These are phyloP conservation scores for Entoloma clypeatum DNA, from an alignment of 1,284 basidiomycete genomes.

Conservation along the genomic window DNA sequence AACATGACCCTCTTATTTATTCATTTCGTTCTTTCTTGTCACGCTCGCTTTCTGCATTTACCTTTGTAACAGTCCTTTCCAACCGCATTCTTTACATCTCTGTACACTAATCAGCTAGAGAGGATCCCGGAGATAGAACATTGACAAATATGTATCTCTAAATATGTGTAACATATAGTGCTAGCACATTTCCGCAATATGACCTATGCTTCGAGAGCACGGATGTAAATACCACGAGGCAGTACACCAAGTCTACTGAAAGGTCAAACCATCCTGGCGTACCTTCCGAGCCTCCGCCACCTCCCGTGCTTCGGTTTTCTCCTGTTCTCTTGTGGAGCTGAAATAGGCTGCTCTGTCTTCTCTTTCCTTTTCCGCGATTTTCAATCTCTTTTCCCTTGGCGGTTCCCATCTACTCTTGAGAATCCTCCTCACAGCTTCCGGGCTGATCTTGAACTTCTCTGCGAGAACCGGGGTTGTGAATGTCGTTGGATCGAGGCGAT, in stretches of 20 bases:
- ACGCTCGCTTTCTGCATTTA: slow-evolving; percentile 3
- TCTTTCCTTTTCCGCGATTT: slow-evolving; percentile 58
- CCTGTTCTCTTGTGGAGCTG: slow-evolving; percentile 37
- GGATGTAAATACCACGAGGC: slow-evolving; percentile 14
- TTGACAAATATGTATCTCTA: slow-evolving; percentile 21
- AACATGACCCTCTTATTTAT: slow-evolving; percentile 16
- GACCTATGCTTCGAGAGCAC: no score
- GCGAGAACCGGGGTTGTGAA: slow-evolving; percentile 74
- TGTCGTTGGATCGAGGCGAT: slow-evolving; percentile 63
- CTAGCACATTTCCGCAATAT: no score
- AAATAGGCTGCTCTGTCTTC: slow-evolving; percentile 41
- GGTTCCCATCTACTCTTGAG: slow-evolving; percentile 80
- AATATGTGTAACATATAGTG: slow-evolving; percentile 18
- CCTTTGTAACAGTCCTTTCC: slow-evolving; percentile 2
- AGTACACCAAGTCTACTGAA: slow-evolving; percentile 26
- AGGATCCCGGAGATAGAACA: no score
- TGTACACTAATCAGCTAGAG: neutral
- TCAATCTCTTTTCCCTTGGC: slow-evolving; percentile 49
- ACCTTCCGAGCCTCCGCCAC: slow-evolving; percentile 26
- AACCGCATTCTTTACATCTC: neutral
- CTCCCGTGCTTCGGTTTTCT: slow-evolving; percentile 36
- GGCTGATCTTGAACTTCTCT: slow-evolving; percentile 77
- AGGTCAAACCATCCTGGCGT: slow-evolving; percentile 37
- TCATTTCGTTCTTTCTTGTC: slow-evolving; percentile 6
- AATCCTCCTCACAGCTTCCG: slow-evolving; percentile 84